phyloP scores from a whole-genome alignment of 148 eudicot species.

The Chenopodium album region DNA sequence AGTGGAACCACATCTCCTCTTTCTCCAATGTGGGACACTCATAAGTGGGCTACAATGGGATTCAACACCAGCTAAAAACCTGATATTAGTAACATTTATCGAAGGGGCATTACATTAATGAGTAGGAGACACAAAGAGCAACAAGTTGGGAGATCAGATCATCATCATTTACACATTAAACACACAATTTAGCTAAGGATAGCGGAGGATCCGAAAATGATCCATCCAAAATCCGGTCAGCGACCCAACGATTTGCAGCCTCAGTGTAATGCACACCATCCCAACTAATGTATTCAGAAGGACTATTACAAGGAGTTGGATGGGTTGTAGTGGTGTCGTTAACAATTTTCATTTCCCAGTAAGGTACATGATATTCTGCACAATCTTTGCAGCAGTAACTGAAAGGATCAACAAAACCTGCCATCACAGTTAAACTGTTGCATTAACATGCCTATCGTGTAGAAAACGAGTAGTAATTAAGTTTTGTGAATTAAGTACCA shows the following conservation, averaged over 20 bases:
- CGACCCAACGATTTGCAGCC: conserved; percentile 59
- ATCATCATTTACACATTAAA: background rate
- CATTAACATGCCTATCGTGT: background rate
- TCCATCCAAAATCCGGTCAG: conserved; percentile 37
- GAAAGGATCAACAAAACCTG: conserved; percentile 9
- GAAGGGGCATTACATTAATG: too few relatives aligned
- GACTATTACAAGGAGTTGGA: conserved; percentile 36
- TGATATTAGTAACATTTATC: too few relatives aligned
- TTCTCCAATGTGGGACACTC: too few relatives aligned
- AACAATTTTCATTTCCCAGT: conserved; percentile 29
- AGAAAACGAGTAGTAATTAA: background rate
- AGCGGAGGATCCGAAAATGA: background rate
- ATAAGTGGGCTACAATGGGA: too few relatives aligned
- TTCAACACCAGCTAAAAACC: too few relatives aligned
- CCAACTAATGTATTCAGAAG: conserved; percentile 45
- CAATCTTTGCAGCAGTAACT: conserved; percentile 4
- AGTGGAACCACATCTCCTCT: too few relatives aligned
- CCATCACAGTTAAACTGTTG: conserved; percentile 10
- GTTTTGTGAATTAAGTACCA: conserved; percentile 30
- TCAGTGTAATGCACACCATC: conserved; percentile 59
- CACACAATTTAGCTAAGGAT: background rate
- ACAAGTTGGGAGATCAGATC: background rate
- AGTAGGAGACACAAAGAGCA: too few relatives aligned
- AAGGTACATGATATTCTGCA: background rate
- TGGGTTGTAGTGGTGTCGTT: conserved; percentile 37